These are phyloP conservation scores for Ballota nigra DNA, from an alignment of 257 asterid species.

Conservation along the genomic window DNA sequence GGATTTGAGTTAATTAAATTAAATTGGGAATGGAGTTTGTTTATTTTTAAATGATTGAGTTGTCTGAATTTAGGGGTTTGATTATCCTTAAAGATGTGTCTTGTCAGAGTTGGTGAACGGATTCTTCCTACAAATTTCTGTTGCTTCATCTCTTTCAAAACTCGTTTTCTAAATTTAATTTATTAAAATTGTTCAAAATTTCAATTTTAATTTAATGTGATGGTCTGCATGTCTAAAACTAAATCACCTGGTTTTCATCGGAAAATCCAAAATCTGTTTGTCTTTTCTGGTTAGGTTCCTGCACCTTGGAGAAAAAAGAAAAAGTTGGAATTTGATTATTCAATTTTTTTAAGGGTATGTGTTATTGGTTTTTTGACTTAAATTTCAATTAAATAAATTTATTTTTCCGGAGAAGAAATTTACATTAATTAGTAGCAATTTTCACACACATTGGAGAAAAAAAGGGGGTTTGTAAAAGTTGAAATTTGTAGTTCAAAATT, in stretches of 20 bases:
- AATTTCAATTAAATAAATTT: no score
- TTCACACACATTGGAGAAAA: no score
- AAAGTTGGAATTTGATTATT: conserved; percentile 23
- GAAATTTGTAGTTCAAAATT: no score
- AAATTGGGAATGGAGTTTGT: no score
- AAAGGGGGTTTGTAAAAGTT: no score
- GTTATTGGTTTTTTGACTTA: not conserved
- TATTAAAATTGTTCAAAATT: not conserved
- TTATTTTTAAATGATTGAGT: not conserved
- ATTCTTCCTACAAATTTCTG: conserved; percentile 44
- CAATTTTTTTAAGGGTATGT: not conserved
- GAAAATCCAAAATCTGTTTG: not conserved
- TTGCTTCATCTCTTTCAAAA: conserved; percentile 25
- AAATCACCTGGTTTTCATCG: not conserved
- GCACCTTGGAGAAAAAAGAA: conserved; percentile 28
- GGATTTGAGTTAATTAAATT: no score
- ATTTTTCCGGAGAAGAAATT: no score
- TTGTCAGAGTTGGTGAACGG: conserved; percentile 57
- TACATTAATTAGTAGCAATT: no score
- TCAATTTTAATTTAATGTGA: not conserved
- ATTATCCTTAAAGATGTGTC: conserved; percentile 37
- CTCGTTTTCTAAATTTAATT: not conserved
- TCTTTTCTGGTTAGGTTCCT: not conserved
- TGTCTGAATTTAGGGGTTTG: not conserved
- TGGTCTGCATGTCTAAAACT: not conserved